Evolutionary conservation across 768 basidiomycete genomes (phyloP), one percentile per base, ranked within the genome.

Genomic region (Serendipita vermifera): DNA sequence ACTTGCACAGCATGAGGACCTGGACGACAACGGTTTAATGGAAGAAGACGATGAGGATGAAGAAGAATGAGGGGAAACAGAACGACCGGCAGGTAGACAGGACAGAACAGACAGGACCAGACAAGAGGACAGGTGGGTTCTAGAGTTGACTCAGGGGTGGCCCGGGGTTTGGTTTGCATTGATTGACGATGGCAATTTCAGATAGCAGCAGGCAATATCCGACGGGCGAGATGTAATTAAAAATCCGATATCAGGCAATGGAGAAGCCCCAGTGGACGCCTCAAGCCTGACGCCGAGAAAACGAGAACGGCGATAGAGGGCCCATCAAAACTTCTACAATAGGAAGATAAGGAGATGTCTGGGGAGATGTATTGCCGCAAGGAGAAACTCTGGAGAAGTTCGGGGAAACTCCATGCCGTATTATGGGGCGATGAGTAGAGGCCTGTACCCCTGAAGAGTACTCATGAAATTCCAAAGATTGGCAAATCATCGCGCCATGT

Each of bases 11-110:
- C 46, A 51, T 31, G 46, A 51, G 46, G 46, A 22, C 0, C 26
- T 22, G 46, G 46, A 51, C 9, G 46, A 51, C 22, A 27, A 31
- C 24, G 40, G 24, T 9, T 11, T 14, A 2, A 29, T 20, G 46
- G 46, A 51, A 31, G 20, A 24, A 29, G 46, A 51, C 22, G 46
- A 51, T 29, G 46, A 51, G 17, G 46, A 51, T n/a, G 46, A 51
- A 22, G 46, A 51, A n/a, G 26, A 26, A 41, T 41, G n/a, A n/a
- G n/a, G n/a, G n/a, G n/a, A n/a, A n/a, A n/a, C n/a, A n/a, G n/a
- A n/a, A n/a, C n/a, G n/a, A n/a, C n/a, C n/a, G n/a, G n/a, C n/a
- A n/a, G n/a, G n/a, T n/a, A n/a, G n/a, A n/a, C n/a, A n/a, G n/a
- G n/a, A n/a, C n/a, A n/a, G n/a, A n/a, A n/a, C n/a, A n/a, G n/a